A percentile compares a stretch with the other conserved stretches of the same genome.
Conservation (phyloP, 257 asterid species). For the Solanum pinnatisectum region DNA sequence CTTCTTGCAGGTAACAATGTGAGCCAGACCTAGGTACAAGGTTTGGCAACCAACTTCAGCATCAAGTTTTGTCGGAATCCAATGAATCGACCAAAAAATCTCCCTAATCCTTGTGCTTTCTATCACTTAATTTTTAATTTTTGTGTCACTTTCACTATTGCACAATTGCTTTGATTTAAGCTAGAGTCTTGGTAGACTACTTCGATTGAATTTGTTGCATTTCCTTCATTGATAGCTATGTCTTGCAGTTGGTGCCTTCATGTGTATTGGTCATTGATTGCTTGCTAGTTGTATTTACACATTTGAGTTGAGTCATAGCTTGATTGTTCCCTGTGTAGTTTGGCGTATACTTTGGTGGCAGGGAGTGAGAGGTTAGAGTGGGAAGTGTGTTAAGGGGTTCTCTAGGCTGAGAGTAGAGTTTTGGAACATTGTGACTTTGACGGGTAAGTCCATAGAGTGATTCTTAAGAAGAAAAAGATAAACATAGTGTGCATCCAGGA, state of each 20-base stretch:
- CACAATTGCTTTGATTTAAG: background rate
- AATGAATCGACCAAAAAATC: background rate
- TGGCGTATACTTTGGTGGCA: background rate
- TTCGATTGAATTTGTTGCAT: background rate
- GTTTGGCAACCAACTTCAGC: background rate
- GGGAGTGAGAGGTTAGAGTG: background rate
- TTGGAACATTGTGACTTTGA: background rate
- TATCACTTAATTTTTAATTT: no score
- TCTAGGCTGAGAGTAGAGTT: background rate
- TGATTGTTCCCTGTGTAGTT: background rate
- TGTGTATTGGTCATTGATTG: background rate
- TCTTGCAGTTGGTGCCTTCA: background rate
- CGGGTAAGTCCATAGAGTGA: background rate
- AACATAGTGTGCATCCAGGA: background rate
- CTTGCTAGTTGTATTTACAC: background rate
- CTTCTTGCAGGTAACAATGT: background rate
- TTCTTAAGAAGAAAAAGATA: background rate
- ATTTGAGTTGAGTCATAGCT: background rate
- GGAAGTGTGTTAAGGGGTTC: background rate
- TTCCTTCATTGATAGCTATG: background rate
- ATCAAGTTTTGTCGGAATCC: background rate
- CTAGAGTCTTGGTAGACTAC: background rate
- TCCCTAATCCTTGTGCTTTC: background rate
- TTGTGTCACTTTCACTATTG: background rate
- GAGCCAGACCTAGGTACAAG: background rate